A percentile compares a stretch with the other conserved stretches of the same genome.
Evolutionary conservation across 1,284 basidiomycete species (phyloP).

Genomic region (Agaricales sp.): DNA sequence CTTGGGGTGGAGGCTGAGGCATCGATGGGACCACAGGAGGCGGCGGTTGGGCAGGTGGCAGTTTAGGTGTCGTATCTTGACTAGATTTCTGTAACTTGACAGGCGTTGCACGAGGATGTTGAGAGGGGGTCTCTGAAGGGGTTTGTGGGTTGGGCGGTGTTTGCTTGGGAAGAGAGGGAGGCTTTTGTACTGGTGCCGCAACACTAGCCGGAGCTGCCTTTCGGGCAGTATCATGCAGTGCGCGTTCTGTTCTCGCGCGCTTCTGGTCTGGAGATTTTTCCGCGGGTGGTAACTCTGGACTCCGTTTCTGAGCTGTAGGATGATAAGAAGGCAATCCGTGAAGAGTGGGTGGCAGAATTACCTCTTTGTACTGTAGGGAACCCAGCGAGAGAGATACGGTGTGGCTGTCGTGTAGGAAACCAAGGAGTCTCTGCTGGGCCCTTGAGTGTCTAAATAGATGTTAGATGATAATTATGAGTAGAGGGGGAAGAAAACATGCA

Average conservation of each 20-base stretch:
- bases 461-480: slow-evolving; percentile 3
- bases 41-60: slow-evolving; percentile 12
- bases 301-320: slow-evolving; percentile 17
- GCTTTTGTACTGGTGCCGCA: background rate
- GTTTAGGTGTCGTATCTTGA: slow-evolving; percentile 8
- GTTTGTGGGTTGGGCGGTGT: slow-evolving; percentile 19
- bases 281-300: background rate
- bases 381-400: slow-evolving; percentile 38
- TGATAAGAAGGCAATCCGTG: slow-evolving; percentile 1
- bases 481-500: slow-evolving; percentile 23
- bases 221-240: background rate
- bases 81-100: background rate
- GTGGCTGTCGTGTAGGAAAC: slow-evolving; percentile 38
- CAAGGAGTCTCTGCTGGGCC: slow-evolving; percentile 34
- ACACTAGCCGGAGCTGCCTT: background rate
- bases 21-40: slow-evolving; percentile 5
- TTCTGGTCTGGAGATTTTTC: slow-evolving; percentile 1
- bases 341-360: slow-evolving; percentile 10
- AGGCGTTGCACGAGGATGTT: background rate
- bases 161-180: slow-evolving; percentile 12
- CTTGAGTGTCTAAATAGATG: slow-evolving; percentile 24
- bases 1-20: slow-evolving; percentile 4
- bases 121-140: slow-evolving; percentile 13
- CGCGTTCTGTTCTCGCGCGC: background rate
- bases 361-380: slow-evolving; percentile 16